Evolutionary conservation across 2,329 filamentous ascomycete genomes (phyloP).

Genomic region (Colletotrichum eleusines): DNA sequence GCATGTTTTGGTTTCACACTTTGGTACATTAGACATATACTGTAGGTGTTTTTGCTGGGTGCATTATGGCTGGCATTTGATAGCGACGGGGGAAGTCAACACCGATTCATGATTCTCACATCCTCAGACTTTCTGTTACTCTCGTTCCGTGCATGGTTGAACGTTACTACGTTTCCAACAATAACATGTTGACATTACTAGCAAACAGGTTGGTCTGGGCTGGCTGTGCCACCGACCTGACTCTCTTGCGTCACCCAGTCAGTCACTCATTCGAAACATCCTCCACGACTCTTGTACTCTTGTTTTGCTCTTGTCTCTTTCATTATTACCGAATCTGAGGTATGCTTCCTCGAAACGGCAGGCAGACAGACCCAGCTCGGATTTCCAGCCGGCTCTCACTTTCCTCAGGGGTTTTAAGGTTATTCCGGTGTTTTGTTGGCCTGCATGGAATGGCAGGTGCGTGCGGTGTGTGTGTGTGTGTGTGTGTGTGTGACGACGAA

Average conservation of each 20-base stretch:
- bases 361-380: conserved; percentile 13
- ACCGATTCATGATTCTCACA: background rate
- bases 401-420: conserved; percentile 20
- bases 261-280: background rate
- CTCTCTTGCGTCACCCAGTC: background rate
- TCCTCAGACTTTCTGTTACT: background rate
- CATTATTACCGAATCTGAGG: background rate
- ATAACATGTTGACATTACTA: background rate
- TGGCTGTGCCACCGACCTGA: background rate
- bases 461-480: background rate
- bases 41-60: background rate
- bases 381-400: conserved; percentile 3
- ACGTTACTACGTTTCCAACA: background rate
- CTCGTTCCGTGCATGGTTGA: background rate
- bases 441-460: conserved; percentile 29
- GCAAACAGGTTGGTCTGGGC: background rate
- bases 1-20: background rate
- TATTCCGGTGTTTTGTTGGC: conserved; percentile 37
- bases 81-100: background rate
- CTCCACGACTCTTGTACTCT: background rate
- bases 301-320: background rate
- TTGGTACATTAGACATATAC: conserved; percentile 14
- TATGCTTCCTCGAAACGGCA: background rate
- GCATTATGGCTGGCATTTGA: background rate
- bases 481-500: background rate